Evolutionary conservation across 2,329 filamentous ascomycete species (phyloP), one percentile per base, ranked within the genome.

Genomic region (Exophiala lecanii-corni): DNA sequence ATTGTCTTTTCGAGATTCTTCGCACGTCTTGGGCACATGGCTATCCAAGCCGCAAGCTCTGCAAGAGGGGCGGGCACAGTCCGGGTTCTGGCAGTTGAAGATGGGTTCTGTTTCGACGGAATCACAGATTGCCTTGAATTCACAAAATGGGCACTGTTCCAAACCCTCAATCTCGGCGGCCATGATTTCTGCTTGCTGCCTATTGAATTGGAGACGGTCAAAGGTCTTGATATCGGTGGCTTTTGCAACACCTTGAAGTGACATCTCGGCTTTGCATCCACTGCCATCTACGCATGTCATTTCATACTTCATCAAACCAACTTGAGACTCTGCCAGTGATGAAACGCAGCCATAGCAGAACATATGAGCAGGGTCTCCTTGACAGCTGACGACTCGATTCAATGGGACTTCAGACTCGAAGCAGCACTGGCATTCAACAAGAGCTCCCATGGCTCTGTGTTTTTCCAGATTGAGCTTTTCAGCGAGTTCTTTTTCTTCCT

Each of bases 121-220:
- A 0, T 78, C 79, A 51, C 79, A 85, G 46, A 88, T 83, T 23
- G 81, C 84, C 31, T 85, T 86, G 66, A 79, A 94, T 16, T 85
- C 80, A 61, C 88, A 94, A 58, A 89, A 92, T 0, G 87, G 86
- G 53, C 88, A 94, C 21, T 76, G 79, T 21, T 77, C 84, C 2
- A 94, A 74, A 48, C 82, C 79, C 30, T 88, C 79, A 25, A 94
- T 74, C 0, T 74, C 78, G 1, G 86, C 85, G 48, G 78, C 69
- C n/a, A 78, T 75, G 28, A 94, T 69, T 17, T 79, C 75, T 13
- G 81, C 74, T 55, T 84, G 78, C 60, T 86, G 81, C 58, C 89
- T 83, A 39, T 89, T 74, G 16, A 78, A 73, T 43, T 84, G 82
- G 2, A 94, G 67, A 6, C 81, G 82, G 2, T 72, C 66, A 20